These are phyloP conservation scores for Alternaria conjuncta DNA, from an alignment of 2,329 filamentous ascomycete species.

Conservation along the genomic window DNA sequence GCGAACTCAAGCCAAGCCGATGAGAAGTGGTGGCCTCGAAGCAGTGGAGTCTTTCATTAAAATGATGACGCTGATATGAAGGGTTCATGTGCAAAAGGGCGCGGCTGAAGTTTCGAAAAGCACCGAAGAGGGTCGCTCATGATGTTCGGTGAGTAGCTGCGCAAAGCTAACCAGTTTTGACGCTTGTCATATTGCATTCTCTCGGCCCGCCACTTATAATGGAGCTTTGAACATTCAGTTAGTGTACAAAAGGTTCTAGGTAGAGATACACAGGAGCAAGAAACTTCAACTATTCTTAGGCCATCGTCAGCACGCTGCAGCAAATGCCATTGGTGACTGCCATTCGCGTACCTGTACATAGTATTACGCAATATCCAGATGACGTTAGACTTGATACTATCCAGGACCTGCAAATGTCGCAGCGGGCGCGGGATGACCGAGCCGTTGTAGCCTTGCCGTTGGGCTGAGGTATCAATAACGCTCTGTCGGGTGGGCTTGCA, in stretches of 20 bases:
- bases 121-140: neutral
- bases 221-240: neutral
- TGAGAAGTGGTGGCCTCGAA: conserved; percentile 25
- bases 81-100: neutral
- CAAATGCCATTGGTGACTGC: neutral
- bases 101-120: neutral
- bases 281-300: neutral
- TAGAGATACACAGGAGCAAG: neutral
- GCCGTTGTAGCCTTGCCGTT: conserved; percentile 22
- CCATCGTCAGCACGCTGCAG: neutral
- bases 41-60: neutral
- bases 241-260: neutral
- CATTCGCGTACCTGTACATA: neutral
- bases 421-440: conserved; percentile 33
- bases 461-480: conserved; percentile 20
- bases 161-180: neutral
- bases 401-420: too few relatives aligned
- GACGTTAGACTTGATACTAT: too few relatives aligned
- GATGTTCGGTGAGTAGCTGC: neutral
- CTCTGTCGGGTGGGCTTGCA: conserved; percentile 1
- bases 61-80: neutral
- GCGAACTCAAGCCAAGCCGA: conserved; percentile 31
- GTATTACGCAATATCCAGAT: neutral
- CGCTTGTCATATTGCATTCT: neutral
- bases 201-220: neutral